Evolutionary conservation across 176 grass and related monocot species (phyloP), one percentile per base, ranked within the genome.

Genomic region (Rhynchospora breviuscula): DNA sequence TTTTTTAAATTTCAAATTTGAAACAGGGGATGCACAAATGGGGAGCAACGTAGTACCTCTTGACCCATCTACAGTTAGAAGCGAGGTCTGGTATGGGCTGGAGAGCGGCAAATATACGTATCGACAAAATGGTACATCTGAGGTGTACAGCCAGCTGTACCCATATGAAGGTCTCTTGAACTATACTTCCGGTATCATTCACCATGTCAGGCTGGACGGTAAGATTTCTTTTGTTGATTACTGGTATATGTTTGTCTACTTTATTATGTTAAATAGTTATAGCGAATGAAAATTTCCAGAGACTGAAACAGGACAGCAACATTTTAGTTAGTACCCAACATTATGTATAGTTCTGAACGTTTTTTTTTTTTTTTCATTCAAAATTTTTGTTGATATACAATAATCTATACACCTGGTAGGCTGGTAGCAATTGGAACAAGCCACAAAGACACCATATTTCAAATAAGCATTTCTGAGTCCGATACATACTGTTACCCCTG

Each of bases 141-240:
- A 89, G 75, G 89, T 94, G 45, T 98, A 95, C 86, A 94, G 90
- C 84, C 95, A 98, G 84, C 79, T 95, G n/a, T 98, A 94, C 87
- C 95, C 95, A 4, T 95, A 88, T 74, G 44, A 87, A 3, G 92
- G 91, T 57, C 86, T 98, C 71, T 84, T 91, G 63, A 98, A 98
- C 85, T 98, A 98, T 85, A 98, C 90, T 47, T 95, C 92, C 0
- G 92, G 84, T 62, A 85, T 86, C 74, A 91, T 93, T 80, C 92
- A 98, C 79, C 92, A 98, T 89, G 92, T 98, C 46, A 88, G 89
- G 53, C 87, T 95, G 44, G 59, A 84, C 0, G 87, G 89, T 90
- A 56, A 58, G 53, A 21, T 52, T 48, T 29, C 0, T 19, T 85
- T 22, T 53, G 56, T 25, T 5, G 7, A 31, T 66, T 68, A 7